These are phyloP conservation scores for Boletus rufocinnamomeus DNA, from an alignment of 768 basidiomycete genomes.

Conservation along the genomic window DNA sequence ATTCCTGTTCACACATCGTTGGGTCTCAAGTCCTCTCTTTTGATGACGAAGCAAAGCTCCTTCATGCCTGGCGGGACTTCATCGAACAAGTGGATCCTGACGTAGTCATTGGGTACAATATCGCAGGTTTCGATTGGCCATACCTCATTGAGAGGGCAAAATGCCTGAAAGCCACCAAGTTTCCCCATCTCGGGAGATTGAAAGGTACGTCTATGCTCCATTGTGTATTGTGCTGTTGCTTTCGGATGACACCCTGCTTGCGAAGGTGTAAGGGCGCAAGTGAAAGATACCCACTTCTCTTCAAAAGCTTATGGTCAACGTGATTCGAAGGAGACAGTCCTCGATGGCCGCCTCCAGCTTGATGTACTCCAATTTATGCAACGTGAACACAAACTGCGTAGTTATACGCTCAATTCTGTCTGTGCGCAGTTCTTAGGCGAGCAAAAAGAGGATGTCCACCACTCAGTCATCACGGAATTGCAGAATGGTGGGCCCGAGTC, in stretches of 20 bases:
- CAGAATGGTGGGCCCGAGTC: slow-evolving; percentile 97
- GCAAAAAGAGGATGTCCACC: slow-evolving; percentile 98
- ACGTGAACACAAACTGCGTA: slow-evolving; percentile 94
- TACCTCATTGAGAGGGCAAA: slow-evolving; percentile 93
- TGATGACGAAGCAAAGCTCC: slow-evolving; percentile 69
- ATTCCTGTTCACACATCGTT: slow-evolving; percentile 92
- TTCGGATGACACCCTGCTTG: slow-evolving; percentile 8
- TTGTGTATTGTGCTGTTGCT: not conserved
- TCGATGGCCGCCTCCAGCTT: slow-evolving; percentile 93
- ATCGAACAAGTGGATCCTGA: slow-evolving; percentile 91
- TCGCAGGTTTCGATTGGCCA: slow-evolving; percentile 91
- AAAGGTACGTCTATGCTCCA: slow-evolving; percentile 48
- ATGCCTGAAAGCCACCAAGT: slow-evolving; percentile 67
- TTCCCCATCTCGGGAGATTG: slow-evolving; percentile 75
- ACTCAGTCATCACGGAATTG: slow-evolving; percentile 96
- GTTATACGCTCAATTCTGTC: slow-evolving; percentile 96
- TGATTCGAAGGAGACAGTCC: slow-evolving; percentile 89
- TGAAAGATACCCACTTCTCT: slow-evolving; percentile 95
- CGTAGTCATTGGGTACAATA: slow-evolving; percentile 96
- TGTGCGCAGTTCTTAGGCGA: slow-evolving; percentile 97
- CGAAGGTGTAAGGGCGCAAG: slow-evolving; percentile 71
- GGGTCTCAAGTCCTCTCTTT: slow-evolving; percentile 95
- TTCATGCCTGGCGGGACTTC: slow-evolving; percentile 88
- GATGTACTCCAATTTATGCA: slow-evolving; percentile 99
- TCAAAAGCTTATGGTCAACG: slow-evolving; percentile 97